Evolutionary conservation across 2,329 filamentous ascomycete genomes (phyloP), one percentile per base, ranked within the genome.

Genomic region (Pestalotiopsis sp.): DNA sequence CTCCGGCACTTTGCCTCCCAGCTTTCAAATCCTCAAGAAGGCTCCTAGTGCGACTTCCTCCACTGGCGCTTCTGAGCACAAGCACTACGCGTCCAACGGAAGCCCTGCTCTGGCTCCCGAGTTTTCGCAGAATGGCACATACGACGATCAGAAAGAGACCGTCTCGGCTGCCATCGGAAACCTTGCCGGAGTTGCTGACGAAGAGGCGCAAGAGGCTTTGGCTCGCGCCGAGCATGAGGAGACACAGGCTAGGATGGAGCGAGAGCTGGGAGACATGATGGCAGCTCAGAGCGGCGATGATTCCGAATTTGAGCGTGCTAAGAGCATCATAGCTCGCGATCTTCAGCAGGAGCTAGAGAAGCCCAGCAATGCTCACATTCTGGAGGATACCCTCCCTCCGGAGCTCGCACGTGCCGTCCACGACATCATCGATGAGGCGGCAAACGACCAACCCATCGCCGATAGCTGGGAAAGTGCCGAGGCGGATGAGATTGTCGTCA

Each of bases 391-490:
- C 17, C 79, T 87, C 68, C 82, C 84, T 39, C 83, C 84, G 61
- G 83, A 85, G 24, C 77, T 86, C 35, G 86, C 86, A 13, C 83
- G 87, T 69, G 82, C 83, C 35, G 80, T 82, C 59, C 80, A 78
- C 35, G 79, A 83, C 26, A 81, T 82, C 68, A 84, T 89, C 63
- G 88, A 90, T 61, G 85, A 88, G 68, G 83, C 85, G 48, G 85
- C 86, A 64, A 84, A 88, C 69, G 86, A 87, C 24, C 83, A 88
- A 69, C 86, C 87, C 24, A 85, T 94, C 60, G 92, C 89, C n/a
- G 94, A 97, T 71, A 94, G 91, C 80, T 97, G 94, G 94, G 94
- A 97, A 83, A 97, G 91, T 71, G 93, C 92, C 3, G 93, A 94
- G 66, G 89, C 91, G 70, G 91, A 92, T 68, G 86, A 89, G 75